These are phyloP conservation scores for Cyclanthera cordifolia DNA, from an alignment of 306 rosid genomes.

Conservation along the genomic window DNA sequence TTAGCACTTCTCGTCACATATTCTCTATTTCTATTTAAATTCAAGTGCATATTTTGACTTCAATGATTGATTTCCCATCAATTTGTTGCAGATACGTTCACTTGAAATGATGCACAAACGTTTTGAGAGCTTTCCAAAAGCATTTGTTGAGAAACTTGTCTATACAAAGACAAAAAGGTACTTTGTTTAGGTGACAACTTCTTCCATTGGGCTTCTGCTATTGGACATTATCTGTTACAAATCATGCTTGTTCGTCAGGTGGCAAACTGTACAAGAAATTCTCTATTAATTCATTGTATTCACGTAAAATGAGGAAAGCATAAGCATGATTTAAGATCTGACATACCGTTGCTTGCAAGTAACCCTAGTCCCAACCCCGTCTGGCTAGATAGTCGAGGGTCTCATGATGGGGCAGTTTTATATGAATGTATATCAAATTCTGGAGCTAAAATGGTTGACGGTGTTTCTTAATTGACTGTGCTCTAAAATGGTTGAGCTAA, in stretches of 20 bases:
- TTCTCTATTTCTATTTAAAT: neutral
- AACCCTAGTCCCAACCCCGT: neutral
- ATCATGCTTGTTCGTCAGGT: no score
- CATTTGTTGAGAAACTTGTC: constrained; percentile 61
- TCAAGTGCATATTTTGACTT: neutral
- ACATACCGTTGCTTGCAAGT: neutral
- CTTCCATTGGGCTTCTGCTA: neutral
- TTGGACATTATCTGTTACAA: neutral
- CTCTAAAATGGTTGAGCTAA: no score
- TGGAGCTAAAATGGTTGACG: neutral
- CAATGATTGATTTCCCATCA: constrained; percentile 16
- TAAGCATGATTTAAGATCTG: neutral
- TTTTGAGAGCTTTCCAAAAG: constrained; percentile 91
- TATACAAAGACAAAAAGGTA: constrained; percentile 55
- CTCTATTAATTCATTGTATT: neutral
- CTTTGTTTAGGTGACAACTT: neutral
- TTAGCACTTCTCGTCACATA: neutral
- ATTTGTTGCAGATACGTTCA: constrained; percentile 70
- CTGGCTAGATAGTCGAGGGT: neutral
- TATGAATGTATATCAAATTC: neutral
- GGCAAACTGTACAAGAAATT: no score
- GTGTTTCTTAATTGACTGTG: neutral
- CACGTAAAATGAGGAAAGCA: neutral
- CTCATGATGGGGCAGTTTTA: neutral
- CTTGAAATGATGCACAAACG: constrained; percentile 97